Evolutionary conservation across 2,329 filamentous ascomycete species (phyloP).

Genomic region (Aureobasidium sp.): DNA sequence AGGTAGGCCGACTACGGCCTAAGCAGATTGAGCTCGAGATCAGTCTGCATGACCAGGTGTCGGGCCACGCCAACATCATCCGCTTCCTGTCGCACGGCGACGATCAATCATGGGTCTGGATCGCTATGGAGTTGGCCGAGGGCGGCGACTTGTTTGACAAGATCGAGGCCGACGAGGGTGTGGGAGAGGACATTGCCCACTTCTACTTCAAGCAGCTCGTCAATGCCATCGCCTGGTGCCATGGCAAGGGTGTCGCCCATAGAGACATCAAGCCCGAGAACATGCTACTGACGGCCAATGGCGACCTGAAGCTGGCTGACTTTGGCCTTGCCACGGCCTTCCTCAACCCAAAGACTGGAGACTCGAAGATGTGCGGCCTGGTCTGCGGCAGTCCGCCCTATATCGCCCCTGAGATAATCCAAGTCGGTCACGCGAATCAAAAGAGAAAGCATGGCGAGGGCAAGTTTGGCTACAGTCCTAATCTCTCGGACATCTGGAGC

Average conservation of each 20-base stretch:
- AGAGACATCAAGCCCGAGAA: conserved; percentile 75
- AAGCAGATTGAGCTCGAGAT: conserved; percentile 92
- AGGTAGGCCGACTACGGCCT: conserved; percentile 75
- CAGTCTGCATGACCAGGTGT: conserved; percentile 73
- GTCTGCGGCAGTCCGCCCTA: conserved; percentile 96
- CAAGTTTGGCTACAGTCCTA: conserved; percentile 59
- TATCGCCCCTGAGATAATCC: conserved; percentile 84
- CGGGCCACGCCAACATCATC: conserved; percentile 76
- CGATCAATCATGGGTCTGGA: conserved; percentile 85
- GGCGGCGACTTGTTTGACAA: conserved; percentile 98
- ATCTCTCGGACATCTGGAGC: conserved; percentile 90
- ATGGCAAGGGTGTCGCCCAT: conserved; percentile 90
- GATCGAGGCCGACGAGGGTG: conserved; percentile 93
- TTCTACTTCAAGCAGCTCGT: conserved; percentile 92
- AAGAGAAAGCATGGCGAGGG: conserved; percentile 36
- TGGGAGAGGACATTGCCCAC: conserved; percentile 87
- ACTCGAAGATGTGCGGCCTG: conserved; percentile 72
- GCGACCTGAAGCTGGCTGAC: conserved; percentile 88
- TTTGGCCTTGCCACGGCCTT: conserved; percentile 95
- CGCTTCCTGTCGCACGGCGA: conserved; percentile 84
- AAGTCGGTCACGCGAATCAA: conserved; percentile 38
- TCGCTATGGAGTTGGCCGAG: conserved; percentile 94
- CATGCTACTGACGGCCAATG: conserved; percentile 75
- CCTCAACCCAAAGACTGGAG: conserved; percentile 63
- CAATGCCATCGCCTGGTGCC: conserved; percentile 86